phyloP scores from a whole-genome alignment of 495 filamentous ascomycete genomes.

The Mytilinidion resinicola region DNA sequence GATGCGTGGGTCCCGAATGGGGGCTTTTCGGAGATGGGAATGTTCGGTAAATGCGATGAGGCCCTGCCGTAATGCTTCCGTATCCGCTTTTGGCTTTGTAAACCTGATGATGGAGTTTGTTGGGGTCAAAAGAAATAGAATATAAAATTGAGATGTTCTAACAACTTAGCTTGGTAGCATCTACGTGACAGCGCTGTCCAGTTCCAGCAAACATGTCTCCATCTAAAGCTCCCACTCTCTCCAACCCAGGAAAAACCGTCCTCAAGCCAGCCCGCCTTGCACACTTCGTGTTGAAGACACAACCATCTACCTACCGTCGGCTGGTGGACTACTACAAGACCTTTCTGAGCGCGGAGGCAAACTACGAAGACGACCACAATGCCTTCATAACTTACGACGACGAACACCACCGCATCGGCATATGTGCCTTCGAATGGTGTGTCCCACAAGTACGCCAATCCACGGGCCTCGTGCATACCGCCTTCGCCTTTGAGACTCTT shows the following conservation, averaged over 20 bases:
- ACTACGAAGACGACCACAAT: conserved; percentile 1
- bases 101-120: background rate
- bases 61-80: background rate
- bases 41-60: no score
- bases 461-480: conserved; percentile 15
- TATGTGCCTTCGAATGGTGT: background rate
- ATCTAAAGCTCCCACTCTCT: background rate
- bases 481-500: conserved; percentile 17
- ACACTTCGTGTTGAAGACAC: background rate
- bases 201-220: background rate
- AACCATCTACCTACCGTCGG: background rate
- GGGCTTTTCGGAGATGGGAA: no score
- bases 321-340: conserved; percentile 10
- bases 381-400: conserved; percentile 22
- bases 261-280: background rate
- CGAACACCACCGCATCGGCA: conserved; percentile 24
- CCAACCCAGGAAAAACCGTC: background rate
- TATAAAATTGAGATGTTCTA: background rate
- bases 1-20: no score
- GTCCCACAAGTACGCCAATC: background rate
- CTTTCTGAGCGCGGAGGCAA: conserved; percentile 2
- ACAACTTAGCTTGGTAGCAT: background rate
- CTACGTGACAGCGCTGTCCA: background rate
- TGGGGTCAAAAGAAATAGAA: background rate
- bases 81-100: background rate